Evolutionary conservation across 2,329 filamentous ascomycete genomes (phyloP), one percentile per base, ranked within the genome.

Genomic region (Leptographium procerum): DNA sequence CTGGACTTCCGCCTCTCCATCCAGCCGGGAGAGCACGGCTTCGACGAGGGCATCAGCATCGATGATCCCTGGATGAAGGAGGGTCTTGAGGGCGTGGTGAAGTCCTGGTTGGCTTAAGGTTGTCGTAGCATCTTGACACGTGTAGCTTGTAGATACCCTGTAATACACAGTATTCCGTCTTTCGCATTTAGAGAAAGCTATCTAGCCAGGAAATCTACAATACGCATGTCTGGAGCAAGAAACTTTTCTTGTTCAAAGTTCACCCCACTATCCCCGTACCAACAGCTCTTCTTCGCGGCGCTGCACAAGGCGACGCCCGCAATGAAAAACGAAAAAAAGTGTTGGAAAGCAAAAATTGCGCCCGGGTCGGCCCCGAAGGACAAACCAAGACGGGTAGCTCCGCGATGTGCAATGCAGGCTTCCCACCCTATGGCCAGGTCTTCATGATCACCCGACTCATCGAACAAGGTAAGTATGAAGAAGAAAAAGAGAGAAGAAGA

Each of bases 391-490:
- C 59, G 59, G 61, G 63, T 62, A 64, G 60, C 63, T 57, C 63
- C 63, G 63, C 63, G 63, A 59, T 62, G 61, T 64, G 63, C 63
- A 64, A 64, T 64, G 63, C 63, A 64, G 63, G 63, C 61, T 64
- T 64, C 63, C 61, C 63, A 64, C 61, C 61, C 63, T 64, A 64
- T 64, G 63, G 63, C 54, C 63, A 64, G 63, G 63, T 64, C 55
- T 64, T 64, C 60, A 52, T 64, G 63, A 64, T 63, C 63, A 64
- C 63, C 63, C 63, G 63, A 63, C 63, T 62, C 61, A 64, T 64
- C 63, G 63, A 64, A 64, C 63, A 64, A 64, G 63, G 63, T 64
- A 64, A 64, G 63, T 64, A 64, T 64, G 63, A 64, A 64, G 61
- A 62, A 58, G 31, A 58, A 55, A 55, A 63, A 59, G n/a, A 56